Percentiles rank a stretch among this genome's conserved stretches.
phyloP scores from a whole-genome alignment of 148 eudicot genomes.

The Camellia japonica region DNA sequence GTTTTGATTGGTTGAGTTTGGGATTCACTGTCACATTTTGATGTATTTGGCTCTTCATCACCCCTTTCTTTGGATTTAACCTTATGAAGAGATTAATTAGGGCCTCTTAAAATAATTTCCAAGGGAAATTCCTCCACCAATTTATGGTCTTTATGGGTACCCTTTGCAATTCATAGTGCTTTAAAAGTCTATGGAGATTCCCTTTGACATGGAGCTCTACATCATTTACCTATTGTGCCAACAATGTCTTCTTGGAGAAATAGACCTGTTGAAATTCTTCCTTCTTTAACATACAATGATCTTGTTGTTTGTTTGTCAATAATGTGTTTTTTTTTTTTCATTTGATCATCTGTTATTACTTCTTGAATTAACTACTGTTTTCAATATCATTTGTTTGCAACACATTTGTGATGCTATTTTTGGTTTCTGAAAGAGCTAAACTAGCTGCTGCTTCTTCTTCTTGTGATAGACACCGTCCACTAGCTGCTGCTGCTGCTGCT shows the following conservation, averaged over 20 bases:
- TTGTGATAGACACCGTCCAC: too few relatives aligned
- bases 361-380: neutral
- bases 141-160: too few relatives aligned
- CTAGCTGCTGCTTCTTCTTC: neutral
- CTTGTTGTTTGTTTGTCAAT: neutral
- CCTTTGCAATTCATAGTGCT: too few relatives aligned
- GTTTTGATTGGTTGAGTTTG: too few relatives aligned
- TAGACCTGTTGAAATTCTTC: neutral
- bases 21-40: neutral
- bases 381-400: neutral
- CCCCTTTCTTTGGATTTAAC: neutral
- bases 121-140: too few relatives aligned
- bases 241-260: neutral
- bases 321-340: neutral
- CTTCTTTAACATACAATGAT: neutral
- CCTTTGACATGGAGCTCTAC: neutral
- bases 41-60: too few relatives aligned
- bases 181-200: neutral
- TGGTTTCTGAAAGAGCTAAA: neutral
- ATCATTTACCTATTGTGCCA: neutral
- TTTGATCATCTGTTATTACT: neutral
- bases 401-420: neutral
- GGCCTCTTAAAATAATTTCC: too few relatives aligned
- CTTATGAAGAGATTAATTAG: neutral
- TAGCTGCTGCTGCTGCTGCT: neutral